phyloP scores from a whole-genome alignment of 2,329 filamentous ascomycete genomes.

The Hypocrella siamensis region DNA sequence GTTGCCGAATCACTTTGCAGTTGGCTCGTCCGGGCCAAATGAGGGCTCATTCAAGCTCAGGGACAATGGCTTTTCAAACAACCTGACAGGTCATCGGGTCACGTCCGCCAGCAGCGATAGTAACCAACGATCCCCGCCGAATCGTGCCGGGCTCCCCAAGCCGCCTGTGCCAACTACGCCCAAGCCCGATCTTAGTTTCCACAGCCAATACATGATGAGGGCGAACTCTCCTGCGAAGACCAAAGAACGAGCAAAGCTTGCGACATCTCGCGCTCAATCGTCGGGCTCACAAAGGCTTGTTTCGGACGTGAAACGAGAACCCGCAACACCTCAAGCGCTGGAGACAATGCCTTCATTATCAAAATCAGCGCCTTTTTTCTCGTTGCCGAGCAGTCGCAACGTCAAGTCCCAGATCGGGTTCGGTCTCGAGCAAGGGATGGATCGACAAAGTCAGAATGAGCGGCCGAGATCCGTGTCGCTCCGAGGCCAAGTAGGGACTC shows the following conservation, averaged over 20 bases:
- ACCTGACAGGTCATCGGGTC: neutral
- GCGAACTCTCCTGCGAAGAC: conserved; percentile 17
- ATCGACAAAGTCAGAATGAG: conserved; percentile 8
- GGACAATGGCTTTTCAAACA: neutral
- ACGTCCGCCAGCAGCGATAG: neutral
- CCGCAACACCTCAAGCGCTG: conserved; percentile 12
- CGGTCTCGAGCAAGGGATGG: neutral
- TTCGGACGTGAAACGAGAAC: conserved; percentile 15
- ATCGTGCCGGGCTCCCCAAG: conserved; percentile 14
- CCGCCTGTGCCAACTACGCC: conserved; percentile 23
- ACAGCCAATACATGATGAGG: conserved; percentile 21
- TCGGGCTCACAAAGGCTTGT: conserved; percentile 9
- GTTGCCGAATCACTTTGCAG: conserved; percentile 8
- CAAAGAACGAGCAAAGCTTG: conserved; percentile 18
- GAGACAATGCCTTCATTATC: conserved; percentile 10
- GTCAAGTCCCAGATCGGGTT: neutral
- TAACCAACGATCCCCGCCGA: neutral
- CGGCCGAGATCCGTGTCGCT: conserved; percentile 13
- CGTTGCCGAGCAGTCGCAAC: conserved; percentile 11
- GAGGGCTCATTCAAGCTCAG: no score
- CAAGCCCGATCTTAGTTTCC: conserved; percentile 18
- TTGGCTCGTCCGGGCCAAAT: no score
- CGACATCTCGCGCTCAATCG: conserved; percentile 11
- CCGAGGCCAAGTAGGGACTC: conserved; percentile 15
- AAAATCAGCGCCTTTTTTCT: conserved; percentile 1